Conservation (phyloP, 371 early-diverging fungal genomes). For the Apophysomyces trapeziformis region DNA sequence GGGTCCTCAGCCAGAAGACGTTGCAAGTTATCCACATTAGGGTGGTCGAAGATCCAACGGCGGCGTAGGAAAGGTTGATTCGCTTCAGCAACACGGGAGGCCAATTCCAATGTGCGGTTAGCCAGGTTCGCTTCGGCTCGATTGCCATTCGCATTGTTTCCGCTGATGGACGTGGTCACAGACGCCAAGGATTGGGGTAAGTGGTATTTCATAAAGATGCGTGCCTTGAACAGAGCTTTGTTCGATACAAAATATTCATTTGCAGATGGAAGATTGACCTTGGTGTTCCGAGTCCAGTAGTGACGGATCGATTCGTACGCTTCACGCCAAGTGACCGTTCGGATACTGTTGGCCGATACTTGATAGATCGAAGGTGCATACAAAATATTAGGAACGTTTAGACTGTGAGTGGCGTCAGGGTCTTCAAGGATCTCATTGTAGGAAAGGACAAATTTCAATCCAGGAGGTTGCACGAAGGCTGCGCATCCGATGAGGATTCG, state of each 20-base stretch:
- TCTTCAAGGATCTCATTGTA: conserved; percentile 46
- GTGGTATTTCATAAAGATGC: conserved; percentile 46
- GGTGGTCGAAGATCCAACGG: conserved; percentile 43
- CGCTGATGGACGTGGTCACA: conserved; percentile 29
- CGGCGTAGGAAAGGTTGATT: conserved; percentile 45
- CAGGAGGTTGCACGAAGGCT: conserved; percentile 35
- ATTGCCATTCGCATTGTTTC: conserved; percentile 12
- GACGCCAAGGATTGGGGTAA: conserved; percentile 40
- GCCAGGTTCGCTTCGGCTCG: conserved; percentile 22
- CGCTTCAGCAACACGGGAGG: conserved; percentile 40
- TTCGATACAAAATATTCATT: conserved; percentile 47
- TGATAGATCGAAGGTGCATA: conserved; percentile 53
- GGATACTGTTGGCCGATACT: conserved; percentile 34
- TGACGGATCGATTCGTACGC: conserved; percentile 39
- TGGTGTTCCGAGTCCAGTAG: conserved; percentile 52
- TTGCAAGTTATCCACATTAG: conserved; percentile 33
- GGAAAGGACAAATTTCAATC: conserved; percentile 43
- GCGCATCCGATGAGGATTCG: conserved; percentile 40
- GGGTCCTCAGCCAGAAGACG: conserved; percentile 26
- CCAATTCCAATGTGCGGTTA: conserved; percentile 38
- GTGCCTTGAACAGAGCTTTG: conserved; percentile 41
- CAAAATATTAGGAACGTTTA: conserved; percentile 29
- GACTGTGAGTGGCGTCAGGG: conserved; percentile 21
- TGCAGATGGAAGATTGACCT: conserved; percentile 30
- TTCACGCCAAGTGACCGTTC: conserved; percentile 34